A percentile compares a stretch with the other conserved stretches of the same genome.
These are phyloP conservation scores for Barnettozyma populi DNA, from an alignment of 805 yeast species.

Conservation along the genomic window DNA sequence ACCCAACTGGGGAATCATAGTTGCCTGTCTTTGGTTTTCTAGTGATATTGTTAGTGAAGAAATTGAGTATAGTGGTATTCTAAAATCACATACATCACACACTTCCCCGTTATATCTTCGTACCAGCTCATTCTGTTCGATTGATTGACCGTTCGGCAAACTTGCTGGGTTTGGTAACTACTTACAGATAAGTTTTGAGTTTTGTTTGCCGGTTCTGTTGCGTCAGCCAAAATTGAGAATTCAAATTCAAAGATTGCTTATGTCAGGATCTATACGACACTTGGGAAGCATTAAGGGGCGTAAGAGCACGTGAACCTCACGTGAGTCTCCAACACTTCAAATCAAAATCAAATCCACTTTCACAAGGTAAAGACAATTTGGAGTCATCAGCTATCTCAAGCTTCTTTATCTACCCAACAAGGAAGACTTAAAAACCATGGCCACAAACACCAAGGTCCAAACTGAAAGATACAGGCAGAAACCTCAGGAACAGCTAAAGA, in stretches of 20 bases:
- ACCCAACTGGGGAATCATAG: constrained; percentile 11
- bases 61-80: not conserved
- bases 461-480: not conserved
- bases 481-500: not conserved
- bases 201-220: no score
- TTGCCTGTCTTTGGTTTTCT: constrained; percentile 2
- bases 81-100: not conserved
- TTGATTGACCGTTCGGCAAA: no score
- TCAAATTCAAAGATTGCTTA: not conserved
- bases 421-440: not conserved
- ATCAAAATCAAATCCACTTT: not conserved
- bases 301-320: not conserved
- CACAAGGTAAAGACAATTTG: not conserved
- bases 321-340: not conserved
- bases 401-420: not conserved
- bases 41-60: not conserved
- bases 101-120: constrained; percentile 4
- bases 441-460: not conserved
- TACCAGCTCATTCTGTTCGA: constrained; percentile 12
- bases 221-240: no score
- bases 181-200: no score
- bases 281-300: no score
- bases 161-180: no score
- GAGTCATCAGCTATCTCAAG: not conserved
- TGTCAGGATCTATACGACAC: not conserved